phyloP scores from a whole-genome alignment of 495 filamentous ascomycete genomes.

The Penicillium odoratum region DNA sequence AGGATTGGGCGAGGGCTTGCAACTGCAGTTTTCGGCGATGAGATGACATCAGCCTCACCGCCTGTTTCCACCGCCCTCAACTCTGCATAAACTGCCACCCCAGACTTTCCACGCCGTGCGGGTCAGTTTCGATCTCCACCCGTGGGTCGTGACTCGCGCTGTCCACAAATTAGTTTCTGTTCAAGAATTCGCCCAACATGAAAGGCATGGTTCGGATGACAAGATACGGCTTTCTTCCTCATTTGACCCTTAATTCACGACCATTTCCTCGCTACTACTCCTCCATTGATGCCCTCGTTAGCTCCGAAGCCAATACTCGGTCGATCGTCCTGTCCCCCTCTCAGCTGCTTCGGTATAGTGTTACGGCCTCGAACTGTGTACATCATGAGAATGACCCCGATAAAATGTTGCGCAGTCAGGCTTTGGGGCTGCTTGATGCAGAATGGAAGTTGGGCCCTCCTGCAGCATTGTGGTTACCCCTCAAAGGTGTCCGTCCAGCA shows the following conservation, averaged over 20 bases:
- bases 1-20: not conserved
- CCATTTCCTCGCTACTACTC: constrained; percentile 10
- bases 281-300: not conserved
- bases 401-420: not conserved
- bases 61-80: constrained; percentile 16
- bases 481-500: constrained; percentile 16
- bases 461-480: constrained; percentile 24
- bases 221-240: not conserved
- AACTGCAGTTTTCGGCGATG: constrained; percentile 21
- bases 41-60: constrained; percentile 20
- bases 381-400: not conserved
- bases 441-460: constrained; percentile 30
- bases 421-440: constrained; percentile 17
- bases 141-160: constrained; percentile 18
- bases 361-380: constrained; percentile 22
- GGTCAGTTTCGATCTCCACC: constrained; percentile 30
- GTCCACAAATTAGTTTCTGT: constrained; percentile 8
- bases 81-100: constrained; percentile 18
- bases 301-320: not conserved
- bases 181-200: constrained; percentile 13
- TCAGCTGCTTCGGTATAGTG: constrained; percentile 32
- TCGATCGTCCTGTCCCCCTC: constrained; percentile 25
- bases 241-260: not conserved
- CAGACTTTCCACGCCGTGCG: constrained; percentile 20
- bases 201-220: not conserved